phyloP scores from a whole-genome alignment of 352 stramenopile species.

The Thalassiosira pacifica region DNA sequence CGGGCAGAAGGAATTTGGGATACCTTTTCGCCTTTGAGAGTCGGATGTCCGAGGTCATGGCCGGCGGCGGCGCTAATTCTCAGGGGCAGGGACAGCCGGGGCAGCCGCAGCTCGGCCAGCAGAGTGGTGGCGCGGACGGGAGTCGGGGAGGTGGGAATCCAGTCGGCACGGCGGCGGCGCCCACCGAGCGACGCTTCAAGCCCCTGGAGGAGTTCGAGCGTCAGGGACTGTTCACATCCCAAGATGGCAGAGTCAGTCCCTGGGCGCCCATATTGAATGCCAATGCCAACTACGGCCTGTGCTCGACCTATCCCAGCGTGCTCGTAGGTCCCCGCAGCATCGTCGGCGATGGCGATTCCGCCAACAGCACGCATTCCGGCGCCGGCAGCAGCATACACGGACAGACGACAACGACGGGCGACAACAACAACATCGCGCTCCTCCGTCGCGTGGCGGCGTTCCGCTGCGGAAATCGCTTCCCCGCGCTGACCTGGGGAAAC shows the following conservation, averaged over 20 bases:
- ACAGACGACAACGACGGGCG: no score
- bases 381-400: no score
- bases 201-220: conserved; percentile 62
- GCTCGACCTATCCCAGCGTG: conserved; percentile 94
- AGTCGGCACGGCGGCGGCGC: conserved; percentile 12
- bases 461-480: conserved; percentile 92
- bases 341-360: conserved; percentile 85
- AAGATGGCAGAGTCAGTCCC: conserved; percentile 36
- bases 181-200: conserved; percentile 57
- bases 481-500: conserved; percentile 93
- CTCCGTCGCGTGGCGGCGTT: conserved; percentile 88
- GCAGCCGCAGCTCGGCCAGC: not conserved
- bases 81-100: not conserved
- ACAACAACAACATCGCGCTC: conserved; percentile 24
- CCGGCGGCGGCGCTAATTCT: not conserved
- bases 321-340: conserved; percentile 93
- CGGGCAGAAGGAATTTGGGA: conserved; percentile 80
- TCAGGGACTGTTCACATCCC: conserved; percentile 47
- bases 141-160: conserved; percentile 14
- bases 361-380: no score
- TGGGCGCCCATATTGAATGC: conserved; percentile 71
- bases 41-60: conserved; percentile 75
- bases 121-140: not conserved
- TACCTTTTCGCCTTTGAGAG: conserved; percentile 88
- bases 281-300: conserved; percentile 87